Conservation (phyloP, 371 early-diverging fungal genomes). For the Funneliformis caledonium region DNA sequence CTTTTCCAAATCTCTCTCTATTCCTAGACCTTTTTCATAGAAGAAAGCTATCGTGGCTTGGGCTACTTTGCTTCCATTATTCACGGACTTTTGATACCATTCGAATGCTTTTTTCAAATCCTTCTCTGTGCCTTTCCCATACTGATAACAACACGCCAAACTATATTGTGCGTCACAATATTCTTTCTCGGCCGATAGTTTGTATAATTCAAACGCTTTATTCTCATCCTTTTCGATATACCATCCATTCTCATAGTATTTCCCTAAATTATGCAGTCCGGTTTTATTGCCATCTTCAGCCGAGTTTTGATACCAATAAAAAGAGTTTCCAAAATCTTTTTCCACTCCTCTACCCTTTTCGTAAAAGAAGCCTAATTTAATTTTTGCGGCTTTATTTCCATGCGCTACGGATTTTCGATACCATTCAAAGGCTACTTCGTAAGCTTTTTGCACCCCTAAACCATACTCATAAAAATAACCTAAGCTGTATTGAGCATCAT, state of each 20-base stretch:
- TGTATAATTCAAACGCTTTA: slow-evolving; percentile 1
- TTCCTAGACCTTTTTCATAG: slow-evolving; percentile 1
- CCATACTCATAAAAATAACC: slow-evolving; percentile 84
- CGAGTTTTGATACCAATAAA: slow-evolving; percentile 61
- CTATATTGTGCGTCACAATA: not conserved
- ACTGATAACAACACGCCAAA: slow-evolving; percentile 16
- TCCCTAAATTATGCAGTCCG: not conserved
- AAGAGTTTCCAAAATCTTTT: slow-evolving; percentile 60
- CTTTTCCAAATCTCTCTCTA: not conserved
- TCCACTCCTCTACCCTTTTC: slow-evolving; percentile 75
- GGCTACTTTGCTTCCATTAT: not conserved
- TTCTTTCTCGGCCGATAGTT: not conserved
- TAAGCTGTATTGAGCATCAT: slow-evolving; percentile 46
- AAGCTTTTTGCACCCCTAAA: slow-evolving; percentile 61
- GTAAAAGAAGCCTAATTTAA: slow-evolving; percentile 45
- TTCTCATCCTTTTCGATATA: slow-evolving; percentile 45
- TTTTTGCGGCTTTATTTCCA: not conserved
- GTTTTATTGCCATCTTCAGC: slow-evolving; percentile 55
- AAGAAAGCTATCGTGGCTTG: not conserved
- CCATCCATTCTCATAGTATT: not conserved
- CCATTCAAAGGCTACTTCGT: slow-evolving; percentile 63
- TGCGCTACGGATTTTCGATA: slow-evolving; percentile 63
- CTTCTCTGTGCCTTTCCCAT: not conserved
- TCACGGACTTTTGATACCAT: slow-evolving; percentile 11
- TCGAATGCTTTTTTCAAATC: slow-evolving; percentile 13